These are phyloP conservation scores for Globisporangium splendens DNA, from an alignment of 352 stramenopile genomes.

Conservation along the genomic window DNA sequence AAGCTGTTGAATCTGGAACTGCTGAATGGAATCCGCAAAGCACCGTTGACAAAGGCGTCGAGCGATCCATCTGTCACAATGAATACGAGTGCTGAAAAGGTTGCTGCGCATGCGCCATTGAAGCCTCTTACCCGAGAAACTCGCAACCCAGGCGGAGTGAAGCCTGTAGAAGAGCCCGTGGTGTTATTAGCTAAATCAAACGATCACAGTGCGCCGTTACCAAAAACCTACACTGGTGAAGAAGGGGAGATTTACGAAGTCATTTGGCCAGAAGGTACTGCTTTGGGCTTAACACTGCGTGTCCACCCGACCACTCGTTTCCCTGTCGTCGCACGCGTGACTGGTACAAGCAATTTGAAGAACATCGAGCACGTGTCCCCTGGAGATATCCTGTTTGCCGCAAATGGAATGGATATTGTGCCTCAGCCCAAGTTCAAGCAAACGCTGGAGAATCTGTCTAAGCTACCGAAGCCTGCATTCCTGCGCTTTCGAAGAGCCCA, in stretches of 20 bases:
- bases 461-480: conserved; percentile 65
- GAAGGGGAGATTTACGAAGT: conserved; percentile 68
- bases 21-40: conserved; percentile 33
- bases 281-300: conserved; percentile 59
- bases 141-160: conserved; percentile 16
- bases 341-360: conserved; percentile 67
- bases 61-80: conserved; percentile 23
- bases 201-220: conserved; percentile 7
- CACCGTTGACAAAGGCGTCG: conserved; percentile 30
- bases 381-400: conserved; percentile 65
- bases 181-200: conserved; percentile 1
- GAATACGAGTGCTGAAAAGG: conserved; percentile 16
- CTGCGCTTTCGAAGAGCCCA: conserved; percentile 58
- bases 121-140: conserved; percentile 42
- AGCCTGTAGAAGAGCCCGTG: conserved; percentile 15
- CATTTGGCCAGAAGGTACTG: conserved; percentile 63
- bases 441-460: conserved; percentile 67
- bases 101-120: conserved; percentile 19
- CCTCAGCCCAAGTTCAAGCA: conserved; percentile 79
- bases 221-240: conserved; percentile 27
- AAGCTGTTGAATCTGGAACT: conserved; percentile 45
- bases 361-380: conserved; percentile 74
- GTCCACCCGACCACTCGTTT: conserved; percentile 70
- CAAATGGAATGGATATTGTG: conserved; percentile 70
- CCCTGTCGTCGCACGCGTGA: conserved; percentile 68